Evolutionary conservation across 441 rosid species (phyloP).

Genomic region (Brassica hybrid): DNA sequence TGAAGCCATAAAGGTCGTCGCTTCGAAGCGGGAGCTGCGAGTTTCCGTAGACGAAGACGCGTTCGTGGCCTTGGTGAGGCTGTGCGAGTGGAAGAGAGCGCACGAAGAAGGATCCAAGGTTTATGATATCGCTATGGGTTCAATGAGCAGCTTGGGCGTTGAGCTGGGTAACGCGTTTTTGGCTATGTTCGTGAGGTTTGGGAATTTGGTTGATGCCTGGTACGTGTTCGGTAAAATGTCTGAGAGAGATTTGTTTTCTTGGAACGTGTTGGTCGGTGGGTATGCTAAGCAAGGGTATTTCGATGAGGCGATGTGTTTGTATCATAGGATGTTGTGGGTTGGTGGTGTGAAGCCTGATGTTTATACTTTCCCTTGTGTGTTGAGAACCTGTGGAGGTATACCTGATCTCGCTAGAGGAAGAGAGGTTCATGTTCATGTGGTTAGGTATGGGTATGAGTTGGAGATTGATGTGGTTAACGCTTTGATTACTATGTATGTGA

Average conservation of each 20-base stretch:
- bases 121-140: conserved; percentile 46
- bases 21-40: conserved; percentile 61
- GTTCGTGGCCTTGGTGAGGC: conserved; percentile 59
- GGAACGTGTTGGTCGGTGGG: conserved; percentile 92
- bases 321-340: conserved; percentile 88
- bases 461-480: conserved; percentile 83
- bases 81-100: conserved; percentile 77
- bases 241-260: conserved; percentile 80
- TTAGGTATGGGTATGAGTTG: conserved; percentile 69
- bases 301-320: conserved; percentile 87
- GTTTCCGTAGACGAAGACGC: conserved; percentile 65
- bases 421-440: conserved; percentile 85
- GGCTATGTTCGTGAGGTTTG: conserved; percentile 86
- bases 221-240: conserved; percentile 84
- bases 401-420: conserved; percentile 69
- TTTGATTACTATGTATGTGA: conserved; percentile 84
- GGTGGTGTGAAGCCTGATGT: conserved; percentile 81
- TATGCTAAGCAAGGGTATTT: conserved; percentile 82
- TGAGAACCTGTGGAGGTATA: conserved; percentile 87
- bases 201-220: conserved; percentile 79
- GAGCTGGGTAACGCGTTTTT: conserved; percentile 76
- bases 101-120: conserved; percentile 59
- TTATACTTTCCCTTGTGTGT: conserved; percentile 85
- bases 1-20: conserved; percentile 58
- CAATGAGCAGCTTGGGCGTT: conserved; percentile 50